Evolutionary conservation across 345 rosid genomes (phyloP).

Genomic region (Citrus reticulata): DNA sequence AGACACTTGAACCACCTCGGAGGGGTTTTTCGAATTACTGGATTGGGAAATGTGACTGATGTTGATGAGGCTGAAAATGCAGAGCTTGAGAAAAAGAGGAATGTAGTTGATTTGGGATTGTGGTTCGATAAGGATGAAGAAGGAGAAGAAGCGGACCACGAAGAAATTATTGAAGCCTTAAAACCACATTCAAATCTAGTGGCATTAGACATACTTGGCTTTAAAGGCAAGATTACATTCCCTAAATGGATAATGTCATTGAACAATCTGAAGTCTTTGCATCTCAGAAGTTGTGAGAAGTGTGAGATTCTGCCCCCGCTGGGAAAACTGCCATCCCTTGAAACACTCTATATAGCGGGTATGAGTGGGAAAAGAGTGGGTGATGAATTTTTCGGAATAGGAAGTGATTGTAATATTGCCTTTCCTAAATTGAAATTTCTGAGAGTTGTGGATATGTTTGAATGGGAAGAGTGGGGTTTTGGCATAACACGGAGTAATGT

Average conservation of each 20-base stretch:
- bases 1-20: not conserved
- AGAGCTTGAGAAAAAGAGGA: not conserved
- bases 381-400: too few species aligned
- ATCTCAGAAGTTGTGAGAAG: accelerated
- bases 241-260: not conserved
- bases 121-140: not conserved
- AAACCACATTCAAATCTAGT: too few species aligned
- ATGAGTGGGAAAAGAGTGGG: too few species aligned
- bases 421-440: too few species aligned
- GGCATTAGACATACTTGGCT: too few species aligned
- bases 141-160: not conserved
- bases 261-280: not conserved
- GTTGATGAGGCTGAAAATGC: not conserved
- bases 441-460: too few species aligned
- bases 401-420: too few species aligned
- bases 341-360: not conserved
- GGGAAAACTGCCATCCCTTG: not conserved
- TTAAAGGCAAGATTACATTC: not conserved
- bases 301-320: not conserved
- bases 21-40: not conserved
- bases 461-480: too few species aligned
- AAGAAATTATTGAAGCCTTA: not conserved
- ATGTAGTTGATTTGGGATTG: slow-evolving; percentile 1
- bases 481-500: too few species aligned
- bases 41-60: not conserved